Conservation (phyloP, 2,329 filamentous ascomycete species). For the Penicillium capsulatum region DNA sequence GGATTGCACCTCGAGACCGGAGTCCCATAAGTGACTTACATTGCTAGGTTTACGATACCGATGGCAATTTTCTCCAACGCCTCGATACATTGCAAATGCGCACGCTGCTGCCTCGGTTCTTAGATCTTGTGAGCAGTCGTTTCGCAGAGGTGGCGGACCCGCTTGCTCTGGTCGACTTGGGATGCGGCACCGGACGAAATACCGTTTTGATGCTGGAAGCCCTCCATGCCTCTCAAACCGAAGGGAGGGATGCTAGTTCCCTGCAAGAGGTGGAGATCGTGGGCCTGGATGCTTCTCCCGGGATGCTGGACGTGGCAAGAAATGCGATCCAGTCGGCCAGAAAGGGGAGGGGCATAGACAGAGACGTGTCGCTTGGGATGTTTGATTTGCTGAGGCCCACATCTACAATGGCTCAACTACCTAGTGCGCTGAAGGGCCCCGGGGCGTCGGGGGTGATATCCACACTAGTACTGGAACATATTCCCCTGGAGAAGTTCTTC, state of each 20-base stretch:
- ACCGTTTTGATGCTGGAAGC: constrained; percentile 49
- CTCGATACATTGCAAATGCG: constrained; percentile 58
- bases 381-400: constrained; percentile 40
- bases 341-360: neutral
- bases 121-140: constrained; percentile 30
- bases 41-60: constrained; percentile 57
- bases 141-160: constrained; percentile 26
- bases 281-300: constrained; percentile 54
- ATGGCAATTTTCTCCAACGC: constrained; percentile 63
- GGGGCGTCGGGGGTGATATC: constrained; percentile 50
- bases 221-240: neutral
- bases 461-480: constrained; percentile 63
- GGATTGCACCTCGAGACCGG: too few species aligned
- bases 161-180: constrained; percentile 55
- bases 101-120: constrained; percentile 48
- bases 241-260: constrained; percentile 1
- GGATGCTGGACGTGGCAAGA: constrained; percentile 56
- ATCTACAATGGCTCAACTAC: constrained; percentile 3
- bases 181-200: constrained; percentile 63
- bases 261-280: constrained; percentile 37
- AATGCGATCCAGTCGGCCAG: constrained; percentile 28
- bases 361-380: constrained; percentile 27
- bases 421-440: constrained; percentile 14
- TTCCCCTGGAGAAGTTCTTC: constrained; percentile 58
- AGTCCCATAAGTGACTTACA: too few species aligned